A percentile compares a stretch with the other conserved stretches of the same genome.
Conservation (phyloP, 2,329 filamentous ascomycete species). For the Ceratocystis cubensis region DNA sequence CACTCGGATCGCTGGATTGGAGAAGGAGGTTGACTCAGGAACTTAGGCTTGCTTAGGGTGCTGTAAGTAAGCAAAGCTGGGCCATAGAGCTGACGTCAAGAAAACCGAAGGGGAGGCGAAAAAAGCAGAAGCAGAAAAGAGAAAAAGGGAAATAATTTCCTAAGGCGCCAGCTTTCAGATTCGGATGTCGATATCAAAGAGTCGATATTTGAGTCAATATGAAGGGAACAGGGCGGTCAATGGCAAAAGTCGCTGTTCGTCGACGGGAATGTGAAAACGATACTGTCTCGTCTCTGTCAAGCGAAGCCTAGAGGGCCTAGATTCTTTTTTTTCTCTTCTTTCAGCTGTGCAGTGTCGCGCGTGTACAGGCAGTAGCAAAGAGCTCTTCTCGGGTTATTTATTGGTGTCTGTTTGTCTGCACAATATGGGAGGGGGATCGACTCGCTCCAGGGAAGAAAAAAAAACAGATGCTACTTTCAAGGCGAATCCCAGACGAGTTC, state of each 20-base stretch:
- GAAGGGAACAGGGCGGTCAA: not conserved
- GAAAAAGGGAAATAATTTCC: not conserved
- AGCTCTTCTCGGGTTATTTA: not conserved
- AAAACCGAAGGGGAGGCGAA: too few species aligned
- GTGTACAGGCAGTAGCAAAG: not conserved
- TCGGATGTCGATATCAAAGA: conserved; percentile 1
- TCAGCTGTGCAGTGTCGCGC: not conserved
- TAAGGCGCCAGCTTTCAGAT: not conserved
- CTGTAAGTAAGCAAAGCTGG: not conserved
- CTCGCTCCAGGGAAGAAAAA: not conserved
- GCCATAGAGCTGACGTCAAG: not conserved
- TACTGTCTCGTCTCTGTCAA: not conserved
- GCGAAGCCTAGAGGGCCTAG: not conserved
- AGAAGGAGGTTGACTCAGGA: not conserved
- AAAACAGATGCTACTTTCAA: not conserved
- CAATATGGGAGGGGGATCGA: not conserved
- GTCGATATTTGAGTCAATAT: conserved; percentile 1
- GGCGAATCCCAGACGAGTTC: not conserved
- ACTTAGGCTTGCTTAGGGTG: not conserved
- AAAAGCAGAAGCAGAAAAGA: not conserved
- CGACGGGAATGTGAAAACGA: not conserved
- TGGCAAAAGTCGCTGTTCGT: not conserved
- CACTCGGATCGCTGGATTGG: not conserved
- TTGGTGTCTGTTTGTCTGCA: not conserved
- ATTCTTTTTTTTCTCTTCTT: not conserved